Conservation (phyloP, 805 yeast genomes). For the Lipomyces yamanashiensis region DNA sequence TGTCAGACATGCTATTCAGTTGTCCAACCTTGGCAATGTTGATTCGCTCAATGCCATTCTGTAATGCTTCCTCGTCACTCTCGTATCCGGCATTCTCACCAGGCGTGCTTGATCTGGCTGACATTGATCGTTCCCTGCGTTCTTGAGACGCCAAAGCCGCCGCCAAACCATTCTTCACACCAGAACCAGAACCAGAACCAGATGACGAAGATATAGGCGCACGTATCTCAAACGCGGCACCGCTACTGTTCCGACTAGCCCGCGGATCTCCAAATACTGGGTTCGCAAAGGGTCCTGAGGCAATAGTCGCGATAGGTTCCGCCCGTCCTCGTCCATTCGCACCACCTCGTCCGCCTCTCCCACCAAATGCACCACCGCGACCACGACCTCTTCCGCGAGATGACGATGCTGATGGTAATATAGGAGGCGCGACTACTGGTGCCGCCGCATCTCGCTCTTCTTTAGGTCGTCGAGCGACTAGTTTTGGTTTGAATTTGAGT, state of each 20-base stretch:
- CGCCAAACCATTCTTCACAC: not conserved
- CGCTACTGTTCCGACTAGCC: conserved; percentile 1
- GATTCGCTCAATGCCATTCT: conserved; percentile 34
- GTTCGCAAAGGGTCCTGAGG: conserved; percentile 34
- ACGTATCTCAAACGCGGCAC: conserved; percentile 14
- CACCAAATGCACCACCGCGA: conserved; percentile 10
- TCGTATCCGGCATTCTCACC: conserved; percentile 3
- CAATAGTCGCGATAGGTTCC: conserved; percentile 26
- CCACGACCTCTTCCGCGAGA: conserved; percentile 22
- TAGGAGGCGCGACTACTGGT: conserved; percentile 10
- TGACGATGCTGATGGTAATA: conserved; percentile 9
- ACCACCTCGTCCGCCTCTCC: conserved; percentile 18
- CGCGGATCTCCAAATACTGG: conserved; percentile 32
- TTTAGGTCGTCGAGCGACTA: conserved; percentile 74
- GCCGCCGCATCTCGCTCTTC: conserved; percentile 47
- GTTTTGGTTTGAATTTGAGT: conserved; percentile 76
- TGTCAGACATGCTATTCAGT: conserved; percentile 9
- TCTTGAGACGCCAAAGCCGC: conserved; percentile 7
- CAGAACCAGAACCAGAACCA: not conserved
- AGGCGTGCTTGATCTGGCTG: not conserved
- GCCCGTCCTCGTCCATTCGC: conserved; percentile 13
- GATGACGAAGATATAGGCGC: not conserved
- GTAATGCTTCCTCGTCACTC: conserved; percentile 27
- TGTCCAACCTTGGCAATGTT: conserved; percentile 21
- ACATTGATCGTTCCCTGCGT: not conserved